Evolutionary conservation across 495 filamentous ascomycete species (phyloP).

Genomic region (Xylaria palmicola): DNA sequence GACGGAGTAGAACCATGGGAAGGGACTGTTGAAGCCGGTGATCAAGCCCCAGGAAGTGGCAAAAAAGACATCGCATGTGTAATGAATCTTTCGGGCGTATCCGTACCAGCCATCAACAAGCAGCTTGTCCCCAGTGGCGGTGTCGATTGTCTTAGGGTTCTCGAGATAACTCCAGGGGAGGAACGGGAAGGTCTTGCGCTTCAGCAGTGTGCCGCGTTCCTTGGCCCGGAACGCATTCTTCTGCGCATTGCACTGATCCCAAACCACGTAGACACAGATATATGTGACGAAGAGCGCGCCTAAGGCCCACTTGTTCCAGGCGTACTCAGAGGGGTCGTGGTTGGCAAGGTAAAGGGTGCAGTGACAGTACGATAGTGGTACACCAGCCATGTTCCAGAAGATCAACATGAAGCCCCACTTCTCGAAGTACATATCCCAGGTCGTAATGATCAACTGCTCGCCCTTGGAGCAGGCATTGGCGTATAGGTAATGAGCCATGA

Average conservation of each 20-base stretch:
- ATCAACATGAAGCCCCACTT: constrained; percentile 99
- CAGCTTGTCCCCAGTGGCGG: constrained; percentile 74
- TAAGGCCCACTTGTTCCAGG: constrained; percentile 69
- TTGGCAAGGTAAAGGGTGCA: constrained; percentile 92
- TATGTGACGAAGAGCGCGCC: constrained; percentile 67
- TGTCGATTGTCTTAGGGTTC: constrained; percentile 85
- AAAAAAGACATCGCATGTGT: constrained; percentile 87
- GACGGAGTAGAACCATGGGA: constrained; percentile 95
- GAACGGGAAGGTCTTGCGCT: constrained; percentile 87
- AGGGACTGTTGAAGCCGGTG: constrained; percentile 68
- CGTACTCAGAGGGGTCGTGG: constrained; percentile 79
- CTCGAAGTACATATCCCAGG: constrained; percentile 99
- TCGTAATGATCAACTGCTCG: constrained; percentile 90
- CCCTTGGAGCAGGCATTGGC: constrained; percentile 96
- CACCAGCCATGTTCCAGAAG: constrained; percentile 98
- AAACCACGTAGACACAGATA: constrained; percentile 86
- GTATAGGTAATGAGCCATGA: constrained; percentile 94
- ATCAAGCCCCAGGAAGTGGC: constrained; percentile 60
- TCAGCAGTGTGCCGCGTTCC: constrained; percentile 70
- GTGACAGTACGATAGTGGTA: constrained; percentile 95
- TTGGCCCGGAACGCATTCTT: constrained; percentile 90
- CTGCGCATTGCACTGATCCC: constrained; percentile 89
- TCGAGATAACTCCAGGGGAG: constrained; percentile 84
- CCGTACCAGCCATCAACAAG: constrained; percentile 93
- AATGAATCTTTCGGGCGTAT: constrained; percentile 92